Evolutionary conservation across 202 grass and related monocot genomes (phyloP), one percentile per base, ranked within the genome.

Genomic region (Zizania palustris): DNA sequence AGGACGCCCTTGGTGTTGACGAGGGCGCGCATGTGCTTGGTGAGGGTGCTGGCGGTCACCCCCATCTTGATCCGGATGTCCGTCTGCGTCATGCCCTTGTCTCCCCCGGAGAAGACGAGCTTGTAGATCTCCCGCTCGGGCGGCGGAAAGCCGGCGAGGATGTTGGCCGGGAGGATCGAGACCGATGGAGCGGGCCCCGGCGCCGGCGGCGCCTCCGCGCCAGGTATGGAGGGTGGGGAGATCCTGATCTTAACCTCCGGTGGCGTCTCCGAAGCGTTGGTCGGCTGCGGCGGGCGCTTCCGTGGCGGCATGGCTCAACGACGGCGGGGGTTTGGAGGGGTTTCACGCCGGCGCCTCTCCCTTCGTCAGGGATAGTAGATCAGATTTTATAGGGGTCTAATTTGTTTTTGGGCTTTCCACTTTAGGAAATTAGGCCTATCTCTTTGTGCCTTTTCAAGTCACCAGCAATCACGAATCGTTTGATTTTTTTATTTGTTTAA

Each of bases 21-120:
- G 45, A 97, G 80, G 16, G 49, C 4, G 45, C 80, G 80, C 43
- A 36, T 22, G 54, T 63, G 11, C 85, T 79, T 83, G 69, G 10
- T 46, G 85, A 80, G 54, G 11, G 13, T 38, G 65, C n/a, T 54
- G 43, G 78, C 35, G 4, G 78, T 10, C 7, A 87, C 72, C 34
- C n/a, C 4, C 36, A 65, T 58, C 67, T 45, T 49, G 19, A 40
- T 62, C 62, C 77, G 90, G 63, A 93, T 60, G 20, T 91, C 88
- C 40, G 54, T 71, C 54, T 60, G 54, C 88, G 88, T 84, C 77
- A 93, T 83, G 62, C 93, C 93, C 80, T 74, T 87, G 78, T 85
- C 85, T 4, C 78, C 86, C 58, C 76, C 78, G 41, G 40, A 48
- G 57, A 71, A 84, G 44, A 93, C 74, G 59, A 82, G 69, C 43